Conservation (phyloP, 2,329 filamentous ascomycete species). For the Malbranchea zuffiana region DNA sequence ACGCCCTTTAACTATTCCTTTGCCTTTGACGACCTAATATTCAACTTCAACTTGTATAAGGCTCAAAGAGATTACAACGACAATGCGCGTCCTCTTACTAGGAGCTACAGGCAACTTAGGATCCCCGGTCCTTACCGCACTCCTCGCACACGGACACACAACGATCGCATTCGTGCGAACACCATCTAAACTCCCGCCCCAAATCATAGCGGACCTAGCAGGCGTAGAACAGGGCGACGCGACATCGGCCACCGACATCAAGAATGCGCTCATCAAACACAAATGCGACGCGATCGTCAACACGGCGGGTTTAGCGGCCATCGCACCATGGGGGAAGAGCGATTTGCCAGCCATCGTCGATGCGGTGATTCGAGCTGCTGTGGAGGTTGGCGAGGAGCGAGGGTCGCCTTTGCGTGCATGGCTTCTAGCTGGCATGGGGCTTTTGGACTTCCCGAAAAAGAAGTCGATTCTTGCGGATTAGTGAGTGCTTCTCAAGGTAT, state of each 20-base stretch:
- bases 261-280: conserved; percentile 26
- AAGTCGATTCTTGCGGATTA: conserved; percentile 25
- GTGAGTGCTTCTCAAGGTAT: conserved; percentile 18
- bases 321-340: conserved; percentile 28
- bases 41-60: no score
- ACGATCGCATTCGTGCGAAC: conserved; percentile 34
- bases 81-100: conserved; percentile 35
- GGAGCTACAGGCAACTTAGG: conserved; percentile 34
- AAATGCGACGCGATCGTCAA: conserved; percentile 33
- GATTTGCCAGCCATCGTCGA: conserved; percentile 28
- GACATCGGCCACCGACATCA: conserved; percentile 26
- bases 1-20: no score
- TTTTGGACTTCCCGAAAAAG: conserved; percentile 25
- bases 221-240: conserved; percentile 31
- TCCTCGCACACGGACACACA: conserved; percentile 26
- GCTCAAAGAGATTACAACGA: no score
- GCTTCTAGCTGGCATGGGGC: conserved; percentile 29
- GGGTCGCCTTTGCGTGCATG: conserved; percentile 29
- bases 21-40: no score
- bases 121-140: conserved; percentile 26
- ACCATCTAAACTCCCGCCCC: conserved; percentile 30
- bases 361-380: conserved; percentile 25
- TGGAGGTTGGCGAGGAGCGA: conserved; percentile 26
- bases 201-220: conserved; percentile 22
- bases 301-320: conserved; percentile 31